Base-by-base conservation (phyloP, 192 early-diverging fungal species). In the Glomus cerebriforme region DNA sequence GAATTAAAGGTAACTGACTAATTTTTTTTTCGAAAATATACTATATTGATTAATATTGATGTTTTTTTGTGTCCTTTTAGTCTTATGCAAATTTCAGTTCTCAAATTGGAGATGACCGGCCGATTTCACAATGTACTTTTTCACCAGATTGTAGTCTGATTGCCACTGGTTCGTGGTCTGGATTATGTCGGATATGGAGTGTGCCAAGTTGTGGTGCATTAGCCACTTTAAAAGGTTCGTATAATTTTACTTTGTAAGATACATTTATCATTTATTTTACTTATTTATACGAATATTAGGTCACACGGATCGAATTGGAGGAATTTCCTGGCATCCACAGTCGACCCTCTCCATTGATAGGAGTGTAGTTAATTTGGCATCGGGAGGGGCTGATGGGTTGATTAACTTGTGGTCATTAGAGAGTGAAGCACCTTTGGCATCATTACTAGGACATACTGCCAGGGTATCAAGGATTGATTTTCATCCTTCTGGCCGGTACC, bases 41-140 rank as follows among this genome's bases (percentile, higher is more conserved):
- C 39, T 9, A 26, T 62, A 8, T 19, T 24, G 19, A 17, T 69
- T 82, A 22, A 45, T 77, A 19, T 59, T 59, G 78, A 34, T 65
- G n/a, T 13, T 17, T 71, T 32, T 81, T 26, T 8, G 22, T 35
- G 19, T 59, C 3, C 47, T 29, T 65, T 19, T 83, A 88, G 86
- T 65, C 76, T 19, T 95, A 92, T 76, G 86, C 92, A 24, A 93
- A 90, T 27, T 87, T 89, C 47, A 89, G 88, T 27, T 95, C 96
- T 8, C 97, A 98, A 81, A 88, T 97, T 32, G 96, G 93, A 2
- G 97, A 98, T 79, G 93, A 93, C 6, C 89, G 97, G 54, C 96
- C 97, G 22, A 83, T 96, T 22, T 84, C 93, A 22, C 92, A 89
- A 78, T 91, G 89, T 74, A 68, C 86, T 0, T 97, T 99, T 81